Evolutionary conservation across 805 yeast species (phyloP), one percentile per base, ranked within the genome.

Genomic region (Kuraishia piskuri): DNA sequence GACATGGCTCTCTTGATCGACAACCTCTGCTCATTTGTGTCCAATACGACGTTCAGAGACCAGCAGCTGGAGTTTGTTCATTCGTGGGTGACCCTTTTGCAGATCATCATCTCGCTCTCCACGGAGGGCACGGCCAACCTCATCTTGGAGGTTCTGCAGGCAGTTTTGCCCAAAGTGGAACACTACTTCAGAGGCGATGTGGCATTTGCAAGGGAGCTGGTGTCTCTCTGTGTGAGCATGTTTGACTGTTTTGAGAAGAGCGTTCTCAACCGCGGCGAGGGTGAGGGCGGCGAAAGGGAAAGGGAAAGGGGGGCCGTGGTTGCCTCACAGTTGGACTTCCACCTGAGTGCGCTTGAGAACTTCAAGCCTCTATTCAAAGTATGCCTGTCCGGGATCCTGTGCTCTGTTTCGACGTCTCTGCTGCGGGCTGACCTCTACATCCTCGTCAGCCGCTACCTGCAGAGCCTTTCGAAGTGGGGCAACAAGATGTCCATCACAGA

Each of bases 1-100:
- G 40, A 31, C 9, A 12, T n/a, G 17, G 9, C 40, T 31, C 40
- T 31, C 3, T 31, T 31, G 40, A 31, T 31, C 40, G 14, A 12
- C 17, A 31, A n/a, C 17, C 40, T 31, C 4, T 31, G 40, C 17
- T 31, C 40, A 3, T 31, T 31, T 31, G 40, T 31, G 3, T 31
- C 40, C 40, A 31, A 31, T 31, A 12, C 40, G 14, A 31, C 40
- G 45, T 76, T 82, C 58, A 75, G 75, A 56, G 65, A 73, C 1
- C 70, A 74, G 8, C 94, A 86, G 56, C 69, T 86, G 49, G 69
- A 76, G 14, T 80, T 85, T 54, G 69, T 92, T 25, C 89, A 84
- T 61, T 79, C 95, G 0, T 92, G 98, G 98, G 83, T 84, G 22
- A 85, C 84, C 58, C 67, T 91, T 50, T 83, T 89, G 22, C 89